Evolutionary conservation across 2,329 filamentous ascomycete species (phyloP).

Genomic region (Esteya vermicola): DNA sequence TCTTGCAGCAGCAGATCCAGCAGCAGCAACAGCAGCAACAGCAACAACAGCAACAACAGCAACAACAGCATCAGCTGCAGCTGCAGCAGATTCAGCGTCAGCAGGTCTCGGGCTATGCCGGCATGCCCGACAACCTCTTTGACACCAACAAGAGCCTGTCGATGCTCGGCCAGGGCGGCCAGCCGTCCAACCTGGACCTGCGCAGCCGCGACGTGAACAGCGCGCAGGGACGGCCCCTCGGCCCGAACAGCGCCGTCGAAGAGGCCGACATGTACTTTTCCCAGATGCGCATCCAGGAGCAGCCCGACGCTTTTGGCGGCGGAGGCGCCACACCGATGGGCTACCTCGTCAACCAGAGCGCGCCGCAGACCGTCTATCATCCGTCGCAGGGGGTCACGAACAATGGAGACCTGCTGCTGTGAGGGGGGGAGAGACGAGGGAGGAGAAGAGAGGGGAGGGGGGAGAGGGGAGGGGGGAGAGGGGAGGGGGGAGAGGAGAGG

Average conservation of each 20-base stretch:
- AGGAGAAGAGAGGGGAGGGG: background rate
- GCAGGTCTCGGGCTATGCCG: constrained; percentile 25
- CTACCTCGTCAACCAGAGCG: constrained; percentile 71
- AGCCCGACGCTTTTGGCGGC: constrained; percentile 50
- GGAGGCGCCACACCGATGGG: constrained; percentile 36
- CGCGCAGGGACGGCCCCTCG: background rate
- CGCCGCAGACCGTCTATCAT: constrained; percentile 61
- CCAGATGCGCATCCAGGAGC: constrained; percentile 54
- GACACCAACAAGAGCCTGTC: constrained; percentile 48
- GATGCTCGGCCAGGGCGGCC: constrained; percentile 39
- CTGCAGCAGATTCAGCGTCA: too few species aligned
- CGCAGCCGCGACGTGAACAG: constrained; percentile 18
- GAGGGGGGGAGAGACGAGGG: background rate
- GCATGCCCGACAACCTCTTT: constrained; percentile 17
- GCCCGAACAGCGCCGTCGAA: constrained; percentile 47
- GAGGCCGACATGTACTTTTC: constrained; percentile 88
- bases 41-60: constrained; percentile 1
- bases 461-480: background rate
- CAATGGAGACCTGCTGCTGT: constrained; percentile 57
- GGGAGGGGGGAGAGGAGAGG: background rate
- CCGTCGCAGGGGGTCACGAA: constrained; percentile 47
- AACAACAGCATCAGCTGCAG: too few species aligned
- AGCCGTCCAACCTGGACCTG: constrained; percentile 35
- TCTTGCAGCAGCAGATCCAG: constrained; percentile 4
- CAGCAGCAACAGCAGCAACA: background rate